Percentiles rank a stretch among this genome's conserved stretches.
Conservation (phyloP, 2,329 filamentous ascomycete species). For the Pseudophaeomoniella oleicola region DNA sequence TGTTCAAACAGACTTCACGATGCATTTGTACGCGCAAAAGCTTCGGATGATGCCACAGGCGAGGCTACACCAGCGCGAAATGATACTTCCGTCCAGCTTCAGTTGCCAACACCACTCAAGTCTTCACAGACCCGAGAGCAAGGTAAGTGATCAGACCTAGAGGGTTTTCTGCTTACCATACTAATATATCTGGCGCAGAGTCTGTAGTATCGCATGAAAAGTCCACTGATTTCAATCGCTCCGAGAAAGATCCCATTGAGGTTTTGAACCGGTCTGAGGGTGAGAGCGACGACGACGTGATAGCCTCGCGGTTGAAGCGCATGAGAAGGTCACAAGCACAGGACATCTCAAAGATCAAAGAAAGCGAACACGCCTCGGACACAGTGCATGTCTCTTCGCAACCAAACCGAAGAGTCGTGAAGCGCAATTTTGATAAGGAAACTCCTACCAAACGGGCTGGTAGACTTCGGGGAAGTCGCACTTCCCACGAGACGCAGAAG, state of each 20-base stretch:
- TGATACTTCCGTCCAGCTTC: neutral
- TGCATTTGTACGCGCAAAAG: conserved; percentile 1
- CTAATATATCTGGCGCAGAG: neutral
- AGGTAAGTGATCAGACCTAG: neutral
- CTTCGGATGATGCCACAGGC: conserved; percentile 1
- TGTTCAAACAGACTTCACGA: neutral
- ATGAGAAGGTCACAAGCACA: conserved; percentile 3
- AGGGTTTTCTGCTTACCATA: neutral
- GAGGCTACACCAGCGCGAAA: neutral
- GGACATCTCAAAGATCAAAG: neutral
- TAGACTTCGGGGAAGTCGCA: neutral
- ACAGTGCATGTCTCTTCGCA: neutral
- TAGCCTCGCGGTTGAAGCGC: conserved; percentile 8
- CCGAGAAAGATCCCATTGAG: neutral
- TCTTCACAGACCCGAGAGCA: conserved; percentile 7
- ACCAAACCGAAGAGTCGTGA: neutral
- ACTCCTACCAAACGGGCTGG: neutral
- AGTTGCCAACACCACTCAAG: conserved; percentile 9
- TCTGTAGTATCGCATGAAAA: neutral
- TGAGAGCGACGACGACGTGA: conserved; percentile 9
- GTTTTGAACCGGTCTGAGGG: conserved; percentile 1
- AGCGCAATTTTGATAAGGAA: neutral
- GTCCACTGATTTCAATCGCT: neutral
- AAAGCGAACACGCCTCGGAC: neutral
- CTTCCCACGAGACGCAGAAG: neutral